A percentile compares a stretch with the other conserved stretches of the same genome.
These are phyloP conservation scores for Boletus sp. DNA, from an alignment of 1,284 basidiomycete genomes.

Conservation along the genomic window DNA sequence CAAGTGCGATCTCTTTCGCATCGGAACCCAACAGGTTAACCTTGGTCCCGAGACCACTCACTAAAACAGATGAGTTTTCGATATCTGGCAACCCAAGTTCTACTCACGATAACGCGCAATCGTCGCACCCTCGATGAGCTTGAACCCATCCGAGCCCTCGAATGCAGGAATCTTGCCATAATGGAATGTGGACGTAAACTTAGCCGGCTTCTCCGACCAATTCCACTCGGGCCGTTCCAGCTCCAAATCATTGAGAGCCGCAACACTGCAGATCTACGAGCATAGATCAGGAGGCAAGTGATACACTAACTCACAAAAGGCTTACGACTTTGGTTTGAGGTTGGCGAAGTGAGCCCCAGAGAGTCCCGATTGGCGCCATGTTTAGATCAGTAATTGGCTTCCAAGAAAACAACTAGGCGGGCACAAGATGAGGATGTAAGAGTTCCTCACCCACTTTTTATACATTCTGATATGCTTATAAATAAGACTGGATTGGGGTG, in stretches of 20 bases:
- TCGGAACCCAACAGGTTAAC: conserved; percentile 44
- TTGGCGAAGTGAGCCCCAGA: not conserved
- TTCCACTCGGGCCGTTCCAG: conserved; percentile 9
- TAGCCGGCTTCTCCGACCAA: conserved; percentile 35
- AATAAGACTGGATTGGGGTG: no score
- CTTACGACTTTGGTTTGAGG: not conserved
- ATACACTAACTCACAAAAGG: not conserved
- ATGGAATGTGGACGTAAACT: conserved; percentile 43
- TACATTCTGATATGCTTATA: no score
- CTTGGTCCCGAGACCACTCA: no score
- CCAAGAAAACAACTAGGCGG: no score
- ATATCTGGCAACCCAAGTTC: conserved; percentile 13
- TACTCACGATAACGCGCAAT: conserved; percentile 51
- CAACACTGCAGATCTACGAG: conserved; percentile 7
- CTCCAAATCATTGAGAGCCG: conserved; percentile 14
- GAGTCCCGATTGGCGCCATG: not conserved
- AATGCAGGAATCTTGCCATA: conserved; percentile 50
- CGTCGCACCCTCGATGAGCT: conserved; percentile 47
- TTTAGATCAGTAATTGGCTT: not conserved
- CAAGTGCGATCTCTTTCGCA: conserved; percentile 41
- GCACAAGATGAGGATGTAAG: no score
- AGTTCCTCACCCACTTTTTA: no score
- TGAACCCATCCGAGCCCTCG: conserved; percentile 46
- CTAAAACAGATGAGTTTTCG: no score
- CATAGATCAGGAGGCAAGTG: no score